Base-by-base conservation (phyloP, 2,329 filamentous ascomycete genomes). In the Ceratocystis variospora region DNA sequence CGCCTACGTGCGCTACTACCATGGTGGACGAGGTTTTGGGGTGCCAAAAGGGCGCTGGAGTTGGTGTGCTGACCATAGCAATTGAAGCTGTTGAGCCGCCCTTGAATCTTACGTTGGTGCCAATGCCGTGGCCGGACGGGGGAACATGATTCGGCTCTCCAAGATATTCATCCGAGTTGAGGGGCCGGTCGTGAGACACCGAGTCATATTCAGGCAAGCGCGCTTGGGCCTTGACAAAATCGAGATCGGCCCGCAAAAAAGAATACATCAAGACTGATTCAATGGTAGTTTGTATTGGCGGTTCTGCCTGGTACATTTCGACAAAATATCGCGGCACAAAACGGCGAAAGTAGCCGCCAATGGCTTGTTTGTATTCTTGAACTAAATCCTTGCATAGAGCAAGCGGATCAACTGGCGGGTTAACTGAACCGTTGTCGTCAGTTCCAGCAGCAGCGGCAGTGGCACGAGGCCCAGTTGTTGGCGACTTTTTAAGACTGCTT, bases 21-120 rank as follows among this genome's bases (percentile, higher is more conserved):
- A 99, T 77, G 0, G 91, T 95, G 0, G 88, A 90, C 2, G 90
- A 87, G 0, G 90, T 88, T 3, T 86, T 84, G 0, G 94, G 94
- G 72, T 97, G 90, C 94, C 94, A 99, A 76, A 96, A 99, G 0
- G 94, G 94, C 0, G 88, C 88, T 0, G 92, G 87, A 0, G 90
- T 95, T 0, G 93, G 91, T 0, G 94, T 97, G 0, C 91, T 96
- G 66, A 99, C 90, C 72, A 99, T 81, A 0, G 87, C 92, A 19
- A 96, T 79, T 19, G 90, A 96, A 53, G 90, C 92, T 1, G 94
- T 99, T 64, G 91, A 96, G 67, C 94, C 94, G 68, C 94, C 94
- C 73, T 92, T 89, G 79, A 97, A 97, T 68, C 90, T 87, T 33
- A 81, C 85, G 1, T 81, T 76, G 7, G 89, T 89, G 33, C 90